Conservation (phyloP, 768 basidiomycete genomes). For the Macrolepiota dolichaula region DNA sequence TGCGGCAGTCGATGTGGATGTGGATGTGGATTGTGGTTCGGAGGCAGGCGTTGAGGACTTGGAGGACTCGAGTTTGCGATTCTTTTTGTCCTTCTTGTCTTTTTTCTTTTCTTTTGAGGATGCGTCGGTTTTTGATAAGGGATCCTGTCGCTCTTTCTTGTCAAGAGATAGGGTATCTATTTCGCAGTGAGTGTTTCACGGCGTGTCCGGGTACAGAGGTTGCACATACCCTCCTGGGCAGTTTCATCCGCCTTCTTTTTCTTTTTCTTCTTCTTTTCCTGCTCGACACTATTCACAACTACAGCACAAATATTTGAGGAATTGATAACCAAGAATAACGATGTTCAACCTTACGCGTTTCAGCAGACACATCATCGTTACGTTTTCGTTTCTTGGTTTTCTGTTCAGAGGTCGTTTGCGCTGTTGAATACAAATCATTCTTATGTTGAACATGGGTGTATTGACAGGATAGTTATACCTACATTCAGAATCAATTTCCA, state of each 20-base stretch:
- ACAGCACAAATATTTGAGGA: not conserved
- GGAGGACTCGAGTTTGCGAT: conserved; percentile 35
- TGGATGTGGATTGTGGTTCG: conserved; percentile 15
- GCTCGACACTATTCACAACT: not conserved
- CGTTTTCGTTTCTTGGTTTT: conserved; percentile 25
- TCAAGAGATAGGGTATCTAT: not conserved
- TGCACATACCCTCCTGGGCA: conserved; percentile 3
- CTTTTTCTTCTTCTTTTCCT: conserved; percentile 15
- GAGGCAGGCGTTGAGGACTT: conserved; percentile 16
- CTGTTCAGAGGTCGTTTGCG: conserved; percentile 19
- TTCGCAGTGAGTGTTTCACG: not conserved
- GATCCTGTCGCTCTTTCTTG: not conserved
- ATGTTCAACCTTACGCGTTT: conserved; percentile 23
- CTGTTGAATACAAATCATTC: conserved; percentile 4
- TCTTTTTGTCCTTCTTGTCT: conserved; percentile 38
- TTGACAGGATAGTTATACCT: conserved; percentile 9
- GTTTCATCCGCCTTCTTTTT: not conserved
- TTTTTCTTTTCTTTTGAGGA: conserved; percentile 15
- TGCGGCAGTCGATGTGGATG: conserved; percentile 16
- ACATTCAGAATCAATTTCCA: conserved; percentile 19
- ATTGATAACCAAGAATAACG: not conserved
- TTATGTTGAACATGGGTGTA: not conserved
- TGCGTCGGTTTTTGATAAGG: not conserved
- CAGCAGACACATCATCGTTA: conserved; percentile 16
- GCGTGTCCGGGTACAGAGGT: not conserved